phyloP scores from a whole-genome alignment of 768 basidiomycete species.

The Pulveroboletus sp. region DNA sequence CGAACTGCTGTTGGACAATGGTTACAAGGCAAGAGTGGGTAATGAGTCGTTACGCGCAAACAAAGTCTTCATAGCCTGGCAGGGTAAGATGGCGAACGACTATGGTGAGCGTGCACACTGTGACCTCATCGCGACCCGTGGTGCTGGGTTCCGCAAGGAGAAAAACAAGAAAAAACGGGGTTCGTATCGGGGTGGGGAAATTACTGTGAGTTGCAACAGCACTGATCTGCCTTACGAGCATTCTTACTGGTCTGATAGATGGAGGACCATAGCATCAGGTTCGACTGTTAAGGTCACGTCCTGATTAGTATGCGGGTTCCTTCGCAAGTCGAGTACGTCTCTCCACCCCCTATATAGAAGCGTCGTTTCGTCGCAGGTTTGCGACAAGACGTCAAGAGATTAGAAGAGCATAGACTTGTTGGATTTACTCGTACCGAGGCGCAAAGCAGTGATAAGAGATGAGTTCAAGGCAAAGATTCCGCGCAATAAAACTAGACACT shows the following conservation, averaged over 20 bases:
- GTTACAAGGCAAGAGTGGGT: slow-evolving; percentile 76
- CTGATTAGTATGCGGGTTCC: not conserved
- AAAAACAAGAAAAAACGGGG: slow-evolving; percentile 99
- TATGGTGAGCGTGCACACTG: slow-evolving; percentile 83
- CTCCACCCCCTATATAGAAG: too few relatives aligned
- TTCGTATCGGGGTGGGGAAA: slow-evolving; percentile 90
- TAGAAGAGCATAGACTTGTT: not conserved
- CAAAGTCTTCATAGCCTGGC: not conserved
- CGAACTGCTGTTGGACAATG: slow-evolving; percentile 54
- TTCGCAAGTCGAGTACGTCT: not conserved
- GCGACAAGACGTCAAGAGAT: not conserved
- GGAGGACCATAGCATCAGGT: slow-evolving; percentile 85
- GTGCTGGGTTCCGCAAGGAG: slow-evolving; percentile 95
- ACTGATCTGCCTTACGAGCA: not conserved
- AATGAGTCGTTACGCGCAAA: not conserved
- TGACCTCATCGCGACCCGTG: slow-evolving; percentile 90
- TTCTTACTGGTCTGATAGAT: slow-evolving; percentile 41
- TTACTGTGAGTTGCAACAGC: slow-evolving; percentile 59
- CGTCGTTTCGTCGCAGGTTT: not conserved
- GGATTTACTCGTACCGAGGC: not conserved
- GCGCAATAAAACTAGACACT: not conserved
- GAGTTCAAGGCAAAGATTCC: not conserved
- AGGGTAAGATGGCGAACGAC: slow-evolving; percentile 68
- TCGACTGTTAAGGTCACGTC: slow-evolving; percentile 39
- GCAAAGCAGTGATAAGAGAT: not conserved